These are phyloP conservation scores for Saturnispora dispora DNA, from an alignment of 805 yeast species.

Conservation along the genomic window DNA sequence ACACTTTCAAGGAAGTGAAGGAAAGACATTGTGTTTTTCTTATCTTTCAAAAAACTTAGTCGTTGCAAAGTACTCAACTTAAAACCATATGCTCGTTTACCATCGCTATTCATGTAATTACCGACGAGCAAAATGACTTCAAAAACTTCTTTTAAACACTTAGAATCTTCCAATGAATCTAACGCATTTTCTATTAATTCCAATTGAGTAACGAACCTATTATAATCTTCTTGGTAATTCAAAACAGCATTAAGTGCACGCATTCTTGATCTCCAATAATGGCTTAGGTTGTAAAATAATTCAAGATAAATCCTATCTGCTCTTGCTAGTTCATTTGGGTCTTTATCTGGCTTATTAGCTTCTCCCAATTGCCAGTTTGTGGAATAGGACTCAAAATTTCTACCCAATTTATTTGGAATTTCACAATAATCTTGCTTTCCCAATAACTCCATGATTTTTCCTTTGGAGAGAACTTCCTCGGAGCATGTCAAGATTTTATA, in stretches of 20 bases:
- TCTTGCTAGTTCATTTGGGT: slow-evolving; percentile 69
- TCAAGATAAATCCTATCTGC: slow-evolving; percentile 82
- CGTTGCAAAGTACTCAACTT: slow-evolving; percentile 83
- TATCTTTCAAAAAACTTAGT: slow-evolving; percentile 84
- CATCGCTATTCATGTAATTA: slow-evolving; percentile 90
- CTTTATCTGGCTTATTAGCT: slow-evolving; percentile 48
- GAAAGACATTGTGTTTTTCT: slow-evolving; percentile 77
- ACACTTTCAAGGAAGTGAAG: slow-evolving; percentile 87
- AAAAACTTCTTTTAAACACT: slow-evolving; percentile 60
- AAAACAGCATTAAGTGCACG: slow-evolving; percentile 67
- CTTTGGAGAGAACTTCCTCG: slow-evolving; percentile 54
- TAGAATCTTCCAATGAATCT: slow-evolving; percentile 54
- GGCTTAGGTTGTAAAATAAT: slow-evolving; percentile 71
- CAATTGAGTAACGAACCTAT: slow-evolving; percentile 58
- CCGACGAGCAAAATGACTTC: slow-evolving; percentile 87
- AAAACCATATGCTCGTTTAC: slow-evolving; percentile 91
- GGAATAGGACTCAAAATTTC: slow-evolving; percentile 73
- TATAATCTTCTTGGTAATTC: slow-evolving; percentile 69
- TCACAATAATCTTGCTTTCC: slow-evolving; percentile 67
- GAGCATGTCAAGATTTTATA: slow-evolving; percentile 69
- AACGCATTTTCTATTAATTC: slow-evolving; percentile 67
- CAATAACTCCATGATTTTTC: slow-evolving; percentile 77
- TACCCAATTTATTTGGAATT: slow-evolving; percentile 58
- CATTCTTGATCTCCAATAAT: slow-evolving; percentile 89
- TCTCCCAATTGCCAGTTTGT: slow-evolving; percentile 50